A percentile compares a stretch with the other conserved stretches of the same genome.
phyloP scores from a whole-genome alignment of 2,329 filamentous ascomycete genomes.

The Penicillium paneum region DNA sequence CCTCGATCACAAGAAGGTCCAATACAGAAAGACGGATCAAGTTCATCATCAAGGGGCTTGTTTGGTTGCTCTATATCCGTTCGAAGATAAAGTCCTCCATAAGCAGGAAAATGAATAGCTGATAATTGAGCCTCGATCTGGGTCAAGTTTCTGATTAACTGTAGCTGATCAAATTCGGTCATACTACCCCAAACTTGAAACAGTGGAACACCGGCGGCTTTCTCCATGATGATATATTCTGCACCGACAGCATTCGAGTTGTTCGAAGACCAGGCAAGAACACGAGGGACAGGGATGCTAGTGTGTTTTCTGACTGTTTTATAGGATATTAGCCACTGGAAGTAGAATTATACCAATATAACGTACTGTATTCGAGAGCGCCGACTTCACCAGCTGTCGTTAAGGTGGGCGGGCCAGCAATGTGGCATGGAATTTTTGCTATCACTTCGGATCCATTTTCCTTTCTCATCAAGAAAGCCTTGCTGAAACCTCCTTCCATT shows the following conservation, averaged over 20 bases:
- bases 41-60: conserved; percentile 4
- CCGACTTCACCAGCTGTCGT: neutral
- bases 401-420: neutral
- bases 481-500: neutral
- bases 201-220: conserved; percentile 33
- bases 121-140: conserved; percentile 23
- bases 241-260: too few species aligned
- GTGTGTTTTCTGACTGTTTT: too few species aligned
- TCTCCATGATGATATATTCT: too few species aligned
- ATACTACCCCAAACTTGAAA: conserved; percentile 31
- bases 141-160: conserved; percentile 25
- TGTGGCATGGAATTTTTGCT: neutral
- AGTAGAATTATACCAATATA: too few species aligned
- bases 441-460: neutral
- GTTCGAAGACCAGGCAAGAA: too few species aligned
- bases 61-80: conserved; percentile 6
- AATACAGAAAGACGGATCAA: conserved; percentile 20
- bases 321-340: too few species aligned
- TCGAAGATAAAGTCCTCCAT: conserved; percentile 26
- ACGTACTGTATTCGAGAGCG: neutral
- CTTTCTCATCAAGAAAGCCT: neutral
- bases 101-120: conserved; percentile 21
- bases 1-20: conserved; percentile 20
- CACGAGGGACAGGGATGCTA: too few species aligned
- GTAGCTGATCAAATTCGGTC: conserved; percentile 22